Evolutionary conservation across 139 green algal genomes (phyloP), one percentile per base, ranked within the genome.

Genomic region (Desmodesmus armatus): DNA sequence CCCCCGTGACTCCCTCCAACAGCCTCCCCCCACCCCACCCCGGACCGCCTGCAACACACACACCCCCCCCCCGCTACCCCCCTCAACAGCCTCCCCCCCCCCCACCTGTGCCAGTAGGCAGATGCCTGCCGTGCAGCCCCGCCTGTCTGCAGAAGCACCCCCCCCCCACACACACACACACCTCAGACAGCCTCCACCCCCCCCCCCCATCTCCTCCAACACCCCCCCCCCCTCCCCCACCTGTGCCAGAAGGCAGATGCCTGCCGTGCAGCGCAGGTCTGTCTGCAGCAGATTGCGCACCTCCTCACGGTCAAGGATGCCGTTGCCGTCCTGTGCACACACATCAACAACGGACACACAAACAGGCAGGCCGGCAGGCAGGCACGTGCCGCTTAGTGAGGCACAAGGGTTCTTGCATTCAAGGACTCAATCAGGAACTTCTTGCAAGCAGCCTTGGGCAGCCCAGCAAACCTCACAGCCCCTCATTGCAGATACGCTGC

Each of bases 321-420:
- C 72, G 31, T 80, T 80, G 72, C 72, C 72, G 51, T 80, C 72
- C 72, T 80, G 72, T 62, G 51, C 51, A 62, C 51, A 62, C 51
- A 62, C 5, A 15, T 29, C 51, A 62, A 21, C 51, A 15, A 7
- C n/a, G n/a, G n/a, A n/a, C n/a, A n/a, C n/a, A n/a, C n/a, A n/a
- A n/a, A n/a, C n/a, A n/a, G n/a, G n/a, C n/a, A n/a, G n/a, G n/a
- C n/a, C n/a, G n/a, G n/a, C n/a, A n/a, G n/a, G n/a, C n/a, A n/a
- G n/a, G n/a, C n/a, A n/a, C n/a, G n/a, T n/a, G n/a, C n/a, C n/a
- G n/a, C n/a, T n/a, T n/a, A n/a, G n/a, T n/a, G n/a, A n/a, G n/a
- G n/a, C n/a, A n/a, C n/a, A n/a, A n/a, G n/a, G n/a, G n/a, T n/a
- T n/a, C n/a, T n/a, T n/a, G n/a, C n/a, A n/a, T n/a, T n/a, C n/a